Conservation (phyloP, 2,329 filamentous ascomycete species). For the Lanzia echinophila region DNA sequence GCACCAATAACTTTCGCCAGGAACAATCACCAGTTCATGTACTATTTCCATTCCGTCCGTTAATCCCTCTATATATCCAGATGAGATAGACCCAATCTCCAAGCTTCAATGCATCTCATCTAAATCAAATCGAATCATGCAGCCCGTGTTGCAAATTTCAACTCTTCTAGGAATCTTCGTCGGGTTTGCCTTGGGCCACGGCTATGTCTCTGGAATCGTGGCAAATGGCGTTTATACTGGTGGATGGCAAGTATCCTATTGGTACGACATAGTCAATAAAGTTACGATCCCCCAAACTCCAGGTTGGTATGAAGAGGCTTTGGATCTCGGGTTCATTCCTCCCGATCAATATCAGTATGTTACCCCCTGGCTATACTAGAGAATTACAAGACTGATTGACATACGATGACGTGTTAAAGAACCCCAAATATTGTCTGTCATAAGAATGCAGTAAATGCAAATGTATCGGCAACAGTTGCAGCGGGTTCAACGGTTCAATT, state of each 20-base stretch:
- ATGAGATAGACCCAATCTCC: too few species aligned
- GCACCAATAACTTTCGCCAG: too few species aligned
- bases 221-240: constrained; percentile 36
- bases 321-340: constrained; percentile 46
- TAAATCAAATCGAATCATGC: background rate
- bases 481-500: constrained; percentile 42
- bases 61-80: too few species aligned
- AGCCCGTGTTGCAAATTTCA: background rate
- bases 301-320: constrained; percentile 39
- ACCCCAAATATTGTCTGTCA: constrained; percentile 44
- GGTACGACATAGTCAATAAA: constrained; percentile 16
- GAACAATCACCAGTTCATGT: background rate
- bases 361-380: too few species aligned
- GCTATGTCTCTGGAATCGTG: constrained; percentile 37
- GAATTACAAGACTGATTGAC: background rate
- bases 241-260: constrained; percentile 27
- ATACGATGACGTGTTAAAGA: background rate
- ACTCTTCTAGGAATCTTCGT: background rate
- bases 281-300: constrained; percentile 20
- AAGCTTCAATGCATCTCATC: background rate
- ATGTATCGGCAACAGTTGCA: constrained; percentile 36
- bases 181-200: constrained; percentile 32
- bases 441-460: constrained; percentile 35
- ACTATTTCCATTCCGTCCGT: too few species aligned
- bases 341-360: constrained; percentile 34